Evolutionary conservation across 306 rosid genomes (phyloP), one percentile per base, ranked within the genome.

Genomic region (Urtica urens): DNA sequence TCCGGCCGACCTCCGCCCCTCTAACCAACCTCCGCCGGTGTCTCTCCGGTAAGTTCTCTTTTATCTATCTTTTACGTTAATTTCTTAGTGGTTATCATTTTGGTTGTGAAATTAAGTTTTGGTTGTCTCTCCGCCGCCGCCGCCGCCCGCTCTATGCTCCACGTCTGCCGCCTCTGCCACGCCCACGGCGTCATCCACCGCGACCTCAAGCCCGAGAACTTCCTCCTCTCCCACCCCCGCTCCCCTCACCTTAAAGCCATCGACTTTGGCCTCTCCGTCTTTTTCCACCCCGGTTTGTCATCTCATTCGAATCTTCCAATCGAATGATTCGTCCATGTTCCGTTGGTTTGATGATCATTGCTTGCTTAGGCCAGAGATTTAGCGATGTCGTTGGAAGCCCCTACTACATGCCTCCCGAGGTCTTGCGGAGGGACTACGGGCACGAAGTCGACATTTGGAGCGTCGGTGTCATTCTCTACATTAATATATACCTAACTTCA

Each of bases 341-440:
- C n/a, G n/a, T n/a, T n/a, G n/a, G n/a, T 1, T 35, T 4, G 40
- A 10, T 35, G 6, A 28, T 28, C 33, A 13, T 35, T 48, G 31
- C 31, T 50, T 37, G 55, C 34, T 46, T 76, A 90, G 97, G 86
- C 11, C 84, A 90, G 74, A 67, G 80, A 69, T 90, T 84, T 66
- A 55, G 35, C 64, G 95, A 90, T 67, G 84, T 90, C 52, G 97
- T 90, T 42, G 97, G 97, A 64, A 90, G 97, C 58, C 97, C 97
- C 33, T 90, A 90, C 72, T 90, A 90, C 76, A 90, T 90, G 97
- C 95, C 97, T 59, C 97, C 97, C 0, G 97, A 90, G 64, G 95
- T 90, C 2, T 58, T 90, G 16, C 74, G 92, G 59, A 80, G 94
- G 11, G 79, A 82, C 67, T 90, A 84, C 19, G 93, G 94, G 26